These are phyloP conservation scores for Boletus subparvulus DNA, from an alignment of 768 basidiomycete species.

Conservation along the genomic window DNA sequence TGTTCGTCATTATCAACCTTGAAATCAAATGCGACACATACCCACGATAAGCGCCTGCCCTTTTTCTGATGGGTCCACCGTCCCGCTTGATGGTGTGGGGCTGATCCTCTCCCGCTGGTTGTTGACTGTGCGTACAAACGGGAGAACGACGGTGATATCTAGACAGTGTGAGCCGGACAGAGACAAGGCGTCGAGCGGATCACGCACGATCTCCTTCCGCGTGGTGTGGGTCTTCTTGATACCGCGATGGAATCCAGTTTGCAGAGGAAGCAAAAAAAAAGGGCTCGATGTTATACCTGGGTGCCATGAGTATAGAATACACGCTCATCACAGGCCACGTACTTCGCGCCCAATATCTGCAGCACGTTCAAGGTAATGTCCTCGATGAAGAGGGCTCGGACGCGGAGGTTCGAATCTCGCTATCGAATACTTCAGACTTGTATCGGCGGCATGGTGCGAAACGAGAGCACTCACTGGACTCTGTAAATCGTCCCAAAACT, in stretches of 20 bases:
- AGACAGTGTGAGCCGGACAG: neutral
- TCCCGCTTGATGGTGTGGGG: slow-evolving; percentile 21
- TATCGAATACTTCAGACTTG: slow-evolving; percentile 8
- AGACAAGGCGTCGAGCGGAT: slow-evolving; percentile 1
- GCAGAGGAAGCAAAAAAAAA: slow-evolving; percentile 46
- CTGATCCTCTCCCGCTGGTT: slow-evolving; percentile 19
- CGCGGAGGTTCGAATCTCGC: slow-evolving; percentile 23
- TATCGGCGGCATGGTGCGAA: neutral
- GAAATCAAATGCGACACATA: slow-evolving; percentile 1
- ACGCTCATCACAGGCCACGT: neutral
- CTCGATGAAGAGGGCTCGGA: slow-evolving; percentile 40
- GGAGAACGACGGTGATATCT: slow-evolving; percentile 47
- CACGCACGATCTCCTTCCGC: slow-evolving; percentile 39
- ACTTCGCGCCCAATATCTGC: slow-evolving; percentile 40
- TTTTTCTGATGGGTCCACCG: neutral
- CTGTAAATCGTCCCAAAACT: slow-evolving; percentile 33
- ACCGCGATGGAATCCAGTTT: slow-evolving; percentile 44
- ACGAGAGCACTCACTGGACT: slow-evolving; percentile 19
- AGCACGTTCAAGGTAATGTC: slow-evolving; percentile 33
- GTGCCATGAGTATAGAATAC: neutral
- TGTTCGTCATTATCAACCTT: neutral
- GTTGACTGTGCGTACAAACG: slow-evolving; percentile 41
- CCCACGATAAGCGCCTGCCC: slow-evolving; percentile 12
- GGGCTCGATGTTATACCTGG: slow-evolving; percentile 42
- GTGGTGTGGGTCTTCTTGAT: slow-evolving; percentile 34